These are phyloP conservation scores for Pleurotus ostreatus DNA, from an alignment of 768 basidiomycete species.

Conservation along the genomic window DNA sequence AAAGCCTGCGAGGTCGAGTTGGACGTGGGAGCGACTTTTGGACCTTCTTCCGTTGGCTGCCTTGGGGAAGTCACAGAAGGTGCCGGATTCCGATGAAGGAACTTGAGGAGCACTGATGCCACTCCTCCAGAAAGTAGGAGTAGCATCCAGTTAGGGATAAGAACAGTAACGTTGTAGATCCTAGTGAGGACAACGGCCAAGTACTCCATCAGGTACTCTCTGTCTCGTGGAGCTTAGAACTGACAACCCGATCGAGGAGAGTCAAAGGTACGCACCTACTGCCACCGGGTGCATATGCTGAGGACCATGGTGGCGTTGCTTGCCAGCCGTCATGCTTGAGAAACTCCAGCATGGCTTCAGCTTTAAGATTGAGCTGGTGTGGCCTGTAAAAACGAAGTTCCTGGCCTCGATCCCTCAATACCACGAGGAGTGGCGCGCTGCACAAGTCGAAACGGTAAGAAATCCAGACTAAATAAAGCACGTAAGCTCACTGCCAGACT, in stretches of 20 bases:
- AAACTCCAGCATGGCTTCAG: conserved; percentile 61
- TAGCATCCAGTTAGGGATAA: conserved; percentile 71
- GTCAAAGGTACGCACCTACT: conserved; percentile 41
- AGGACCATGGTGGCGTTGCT: conserved; percentile 62
- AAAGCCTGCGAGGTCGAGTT: background rate
- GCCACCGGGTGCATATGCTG: conserved; percentile 73
- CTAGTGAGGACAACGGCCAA: conserved; percentile 45
- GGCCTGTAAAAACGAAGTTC: conserved; percentile 80
- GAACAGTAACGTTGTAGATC: conserved; percentile 46
- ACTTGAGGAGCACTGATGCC: conserved; percentile 62
- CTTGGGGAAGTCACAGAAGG: conserved; percentile 1
- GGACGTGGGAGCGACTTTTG: conserved; percentile 4
- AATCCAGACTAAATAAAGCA: background rate
- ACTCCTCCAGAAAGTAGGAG: conserved; percentile 60
- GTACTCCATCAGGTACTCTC: conserved; percentile 67
- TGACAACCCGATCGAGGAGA: background rate
- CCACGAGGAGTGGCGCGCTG: conserved; percentile 76
- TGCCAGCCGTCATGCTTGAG: conserved; percentile 63
- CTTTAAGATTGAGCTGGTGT: conserved; percentile 53
- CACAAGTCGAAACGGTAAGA: background rate
- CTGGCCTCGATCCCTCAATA: conserved; percentile 67
- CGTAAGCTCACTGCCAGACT: conserved; percentile 68
- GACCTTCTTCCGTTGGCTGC: background rate
- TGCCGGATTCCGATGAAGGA: conserved; percentile 45
- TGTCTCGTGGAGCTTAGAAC: conserved; percentile 20